A percentile compares a stretch with the other conserved stretches of the same genome.
phyloP scores from a whole-genome alignment of 73 alveolate species.

The Urostyla sp. region DNA sequence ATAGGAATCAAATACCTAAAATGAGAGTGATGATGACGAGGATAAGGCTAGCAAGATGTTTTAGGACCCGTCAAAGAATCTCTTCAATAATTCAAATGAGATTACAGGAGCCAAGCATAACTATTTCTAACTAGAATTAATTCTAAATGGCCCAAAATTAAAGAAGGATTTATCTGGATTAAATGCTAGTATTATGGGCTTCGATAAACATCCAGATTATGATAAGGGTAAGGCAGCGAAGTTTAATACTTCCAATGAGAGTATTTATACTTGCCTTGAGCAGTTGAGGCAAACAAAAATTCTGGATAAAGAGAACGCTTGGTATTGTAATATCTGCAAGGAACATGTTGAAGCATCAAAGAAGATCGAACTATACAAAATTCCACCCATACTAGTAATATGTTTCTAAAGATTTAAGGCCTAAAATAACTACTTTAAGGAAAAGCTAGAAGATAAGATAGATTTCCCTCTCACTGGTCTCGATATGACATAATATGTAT shows the following conservation, averaged over 20 bases:
- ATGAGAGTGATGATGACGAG: slow-evolving; percentile 34
- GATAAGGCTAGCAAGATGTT: not conserved
- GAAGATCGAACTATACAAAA: slow-evolving; percentile 85
- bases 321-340: slow-evolving; percentile 96
- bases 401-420: slow-evolving; percentile 91
- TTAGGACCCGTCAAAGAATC: too few relatives aligned
- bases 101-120: not conserved
- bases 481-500: slow-evolving; percentile 63
- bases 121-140: too few relatives aligned
- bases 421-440: slow-evolving; percentile 30
- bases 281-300: slow-evolving; percentile 87
- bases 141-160: too few relatives aligned
- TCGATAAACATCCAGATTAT: slow-evolving; percentile 48
- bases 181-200: too few relatives aligned
- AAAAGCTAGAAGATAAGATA: slow-evolving; percentile 64
- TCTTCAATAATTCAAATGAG: not conserved
- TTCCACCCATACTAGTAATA: slow-evolving; percentile 84
- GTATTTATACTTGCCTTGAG: slow-evolving; percentile 83
- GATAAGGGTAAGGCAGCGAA: too few relatives aligned
- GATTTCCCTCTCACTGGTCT: slow-evolving; percentile 76
- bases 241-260: too few relatives aligned
- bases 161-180: too few relatives aligned
- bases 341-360: slow-evolving; percentile 88
- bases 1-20: not conserved
- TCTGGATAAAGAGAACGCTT: slow-evolving; percentile 88